Base-by-base conservation (phyloP, 2,329 filamentous ascomycete genomes). In the Trichoderma breve region DNA sequence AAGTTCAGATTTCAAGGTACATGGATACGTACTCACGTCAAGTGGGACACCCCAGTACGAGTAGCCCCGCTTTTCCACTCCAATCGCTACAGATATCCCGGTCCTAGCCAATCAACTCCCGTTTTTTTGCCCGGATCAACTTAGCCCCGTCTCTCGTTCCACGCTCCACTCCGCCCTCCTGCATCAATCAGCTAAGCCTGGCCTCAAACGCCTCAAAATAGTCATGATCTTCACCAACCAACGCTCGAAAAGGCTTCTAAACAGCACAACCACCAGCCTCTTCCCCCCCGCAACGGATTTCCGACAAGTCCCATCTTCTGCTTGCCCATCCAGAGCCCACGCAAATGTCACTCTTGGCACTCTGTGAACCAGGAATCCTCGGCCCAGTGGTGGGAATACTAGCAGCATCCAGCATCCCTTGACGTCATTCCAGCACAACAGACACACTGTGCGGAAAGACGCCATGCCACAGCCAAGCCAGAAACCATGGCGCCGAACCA, bases 101-200 rank as follows among this genome's bases (percentile, higher is more conserved):
- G 12, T 4, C 1, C 7, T 8, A n/a, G 8, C 65, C 65, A 69
- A 69, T 69, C 36, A 69, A 3, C 3, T 14, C 3, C 6, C 65
- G 9, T 1, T 5, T 69, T 69, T 2, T 1, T 69, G 65, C 65
- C 65, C 65, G 65, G 65, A 69, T 69, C 65, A 69, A 69, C 55
- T 47, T 47, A 61, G 55, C 53, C 26, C 55, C 65, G 65, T 26
- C 55, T 9, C 32, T 32, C 55, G 34, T 21, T 15, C 51, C 4
- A 66, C 5, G 21, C 64, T 24, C 64, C 64, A 67, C 65, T 60
- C 55, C 55, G 36, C 64, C 51, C 47, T 67, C 55, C 53, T 69
- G 51, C 26, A 60, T 64, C n/a, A 34, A 26, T 24, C 61, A 64
- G 61, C 61, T 64, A 39, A 64, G 61, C 34, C 65, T 58, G 21